Evolutionary conservation across 495 filamentous ascomycete species (phyloP).

Genomic region (Xylaria venustula): DNA sequence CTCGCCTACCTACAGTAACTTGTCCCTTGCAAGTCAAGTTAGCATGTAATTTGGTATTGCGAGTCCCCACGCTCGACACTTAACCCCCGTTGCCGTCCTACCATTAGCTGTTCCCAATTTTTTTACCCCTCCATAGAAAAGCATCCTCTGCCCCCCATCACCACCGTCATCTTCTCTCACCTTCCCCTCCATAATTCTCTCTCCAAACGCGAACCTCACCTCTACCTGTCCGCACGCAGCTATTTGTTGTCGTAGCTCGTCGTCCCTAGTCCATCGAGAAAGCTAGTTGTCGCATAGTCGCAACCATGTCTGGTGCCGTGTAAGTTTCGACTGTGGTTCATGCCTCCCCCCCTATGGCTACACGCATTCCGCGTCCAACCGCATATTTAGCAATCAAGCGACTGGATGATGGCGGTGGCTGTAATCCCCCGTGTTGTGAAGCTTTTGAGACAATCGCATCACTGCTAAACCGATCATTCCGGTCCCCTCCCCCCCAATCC

Average conservation of each 20-base stretch:
- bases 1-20: no score
- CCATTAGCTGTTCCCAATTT: conserved; percentile 18
- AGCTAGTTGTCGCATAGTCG: conserved; percentile 17
- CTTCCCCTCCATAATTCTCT: conserved; percentile 20
- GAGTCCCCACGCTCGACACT: conserved; percentile 12
- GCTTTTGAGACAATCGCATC: background rate
- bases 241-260: conserved; percentile 13
- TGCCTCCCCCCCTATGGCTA: conserved; percentile 17
- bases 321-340: conserved; percentile 43
- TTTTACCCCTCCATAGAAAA: conserved; percentile 22
- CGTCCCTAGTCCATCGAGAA: conserved; percentile 18
- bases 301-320: conserved; percentile 54
- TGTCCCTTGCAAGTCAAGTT: conserved; percentile 11
- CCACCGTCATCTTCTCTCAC: conserved; percentile 17
- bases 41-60: no score
- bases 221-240: background rate
- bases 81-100: conserved; percentile 11
- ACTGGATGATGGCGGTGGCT: background rate
- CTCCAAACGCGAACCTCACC: conserved; percentile 5
- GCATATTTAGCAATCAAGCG: background rate
- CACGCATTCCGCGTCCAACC: background rate
- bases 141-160: conserved; percentile 26
- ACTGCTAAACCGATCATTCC: conserved; percentile 19
- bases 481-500: conserved; percentile 1
- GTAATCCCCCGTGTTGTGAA: background rate